Conservation (phyloP, 495 filamentous ascomycete genomes). For the Neurospora sp. region DNA sequence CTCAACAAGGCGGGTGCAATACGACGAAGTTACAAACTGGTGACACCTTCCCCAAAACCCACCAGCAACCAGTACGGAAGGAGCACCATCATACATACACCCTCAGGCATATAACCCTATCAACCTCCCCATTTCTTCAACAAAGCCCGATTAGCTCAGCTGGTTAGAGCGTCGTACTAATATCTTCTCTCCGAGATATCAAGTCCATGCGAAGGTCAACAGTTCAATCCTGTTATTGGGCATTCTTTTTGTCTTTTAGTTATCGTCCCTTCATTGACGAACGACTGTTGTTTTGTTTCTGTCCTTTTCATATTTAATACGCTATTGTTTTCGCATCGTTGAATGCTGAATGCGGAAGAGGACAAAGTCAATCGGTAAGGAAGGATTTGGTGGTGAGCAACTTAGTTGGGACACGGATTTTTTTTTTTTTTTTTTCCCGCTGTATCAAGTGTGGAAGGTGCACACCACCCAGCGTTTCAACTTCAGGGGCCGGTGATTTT, state of each 20-base stretch:
- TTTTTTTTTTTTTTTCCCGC: too few species aligned
- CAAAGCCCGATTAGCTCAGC: neutral
- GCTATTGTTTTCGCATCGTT: neutral
- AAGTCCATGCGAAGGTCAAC: neutral
- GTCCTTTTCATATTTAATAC: neutral
- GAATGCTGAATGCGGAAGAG: neutral
- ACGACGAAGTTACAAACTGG: too few species aligned
- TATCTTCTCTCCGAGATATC: neutral
- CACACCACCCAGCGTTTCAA: too few species aligned
- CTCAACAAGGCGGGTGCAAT: too few species aligned
- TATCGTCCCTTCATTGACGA: neutral
- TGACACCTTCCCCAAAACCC: neutral
- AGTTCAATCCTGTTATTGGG: neutral
- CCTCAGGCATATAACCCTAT: neutral
- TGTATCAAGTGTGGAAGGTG: too few species aligned
- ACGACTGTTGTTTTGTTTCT: neutral
- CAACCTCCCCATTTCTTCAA: rapidly evolving
- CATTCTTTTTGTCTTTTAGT: neutral
- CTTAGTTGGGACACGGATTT: neutral
- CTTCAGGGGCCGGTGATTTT: too few species aligned
- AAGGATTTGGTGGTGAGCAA: neutral
- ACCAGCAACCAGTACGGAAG: neutral
- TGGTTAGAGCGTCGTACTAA: neutral
- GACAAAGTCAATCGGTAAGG: neutral
- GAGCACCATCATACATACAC: too few species aligned